Conservation (phyloP, 495 filamentous ascomycete genomes). For the Aspergillus wentii region DNA sequence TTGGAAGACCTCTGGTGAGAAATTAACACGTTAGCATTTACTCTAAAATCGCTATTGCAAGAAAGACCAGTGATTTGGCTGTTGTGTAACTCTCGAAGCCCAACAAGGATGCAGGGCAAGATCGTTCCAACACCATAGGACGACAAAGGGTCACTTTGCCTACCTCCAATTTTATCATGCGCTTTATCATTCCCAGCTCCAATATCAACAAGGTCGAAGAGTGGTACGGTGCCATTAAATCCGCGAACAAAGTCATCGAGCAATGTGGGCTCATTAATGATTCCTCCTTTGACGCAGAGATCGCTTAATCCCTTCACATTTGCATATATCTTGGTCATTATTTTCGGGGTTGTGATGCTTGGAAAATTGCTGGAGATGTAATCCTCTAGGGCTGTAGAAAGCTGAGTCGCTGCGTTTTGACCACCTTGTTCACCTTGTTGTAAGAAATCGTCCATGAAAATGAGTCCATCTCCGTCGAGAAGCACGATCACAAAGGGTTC, state of each 20-base stretch:
- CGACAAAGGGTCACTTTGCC: constrained; percentile 11
- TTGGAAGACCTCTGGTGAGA: constrained; percentile 61
- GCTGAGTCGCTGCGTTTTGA: constrained; percentile 59
- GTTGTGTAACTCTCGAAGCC: constrained; percentile 6
- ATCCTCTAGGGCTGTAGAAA: constrained; percentile 48
- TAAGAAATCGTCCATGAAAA: constrained; percentile 66
- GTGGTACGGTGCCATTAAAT: constrained; percentile 66
- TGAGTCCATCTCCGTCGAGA: constrained; percentile 73
- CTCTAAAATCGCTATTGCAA: constrained; percentile 2
- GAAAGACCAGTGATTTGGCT: not conserved
- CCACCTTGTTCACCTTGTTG: constrained; percentile 65
- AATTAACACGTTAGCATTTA: constrained; percentile 6
- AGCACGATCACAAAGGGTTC: constrained; percentile 73
- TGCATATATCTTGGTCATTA: constrained; percentile 64
- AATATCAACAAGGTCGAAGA: constrained; percentile 74
- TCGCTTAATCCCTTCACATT: constrained; percentile 62
- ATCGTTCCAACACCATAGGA: not conserved
- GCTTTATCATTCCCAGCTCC: constrained; percentile 64
- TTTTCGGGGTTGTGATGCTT: constrained; percentile 49
- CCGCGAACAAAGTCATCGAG: constrained; percentile 69
- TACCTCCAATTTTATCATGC: constrained; percentile 73
- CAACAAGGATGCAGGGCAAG: constrained; percentile 3
- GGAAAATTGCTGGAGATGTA: constrained; percentile 42
- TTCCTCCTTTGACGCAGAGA: constrained; percentile 52
- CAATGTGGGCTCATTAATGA: constrained; percentile 43